These are phyloP conservation scores for Keithomyces neogunnii DNA, from an alignment of 2,329 filamentous ascomycete genomes.

Conservation along the genomic window DNA sequence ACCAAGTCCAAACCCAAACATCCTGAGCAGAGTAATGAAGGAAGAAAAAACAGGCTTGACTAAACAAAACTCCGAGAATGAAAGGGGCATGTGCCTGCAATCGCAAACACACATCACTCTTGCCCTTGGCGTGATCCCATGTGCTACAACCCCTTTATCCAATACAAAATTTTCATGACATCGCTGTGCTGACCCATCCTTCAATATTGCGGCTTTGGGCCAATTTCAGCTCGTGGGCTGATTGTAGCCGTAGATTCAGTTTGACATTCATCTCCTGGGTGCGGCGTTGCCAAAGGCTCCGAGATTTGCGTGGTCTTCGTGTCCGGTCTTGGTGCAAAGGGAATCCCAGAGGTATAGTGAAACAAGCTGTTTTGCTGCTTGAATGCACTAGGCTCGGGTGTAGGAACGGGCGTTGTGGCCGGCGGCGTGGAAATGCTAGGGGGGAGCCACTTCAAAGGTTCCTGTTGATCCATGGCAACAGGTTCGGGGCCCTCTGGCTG, in stretches of 20 bases:
- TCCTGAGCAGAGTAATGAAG: not conserved
- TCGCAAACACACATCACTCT: not conserved
- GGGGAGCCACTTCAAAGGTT: conserved; percentile 42
- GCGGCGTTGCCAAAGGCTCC: not conserved
- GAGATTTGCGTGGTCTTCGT: not conserved
- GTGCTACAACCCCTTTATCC: not conserved
- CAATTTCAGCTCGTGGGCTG: not conserved
- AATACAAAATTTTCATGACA: not conserved
- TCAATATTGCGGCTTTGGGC: not conserved
- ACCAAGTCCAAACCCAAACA: conserved; percentile 8
- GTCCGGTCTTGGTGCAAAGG: conserved; percentile 31
- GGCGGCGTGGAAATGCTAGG: conserved; percentile 34
- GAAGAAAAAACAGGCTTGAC: not conserved
- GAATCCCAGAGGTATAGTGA: conserved; percentile 36
- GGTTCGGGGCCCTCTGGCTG: conserved; percentile 45
- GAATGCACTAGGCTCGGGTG: conserved; percentile 21
- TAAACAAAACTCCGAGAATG: not conserved
- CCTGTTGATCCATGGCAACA: conserved; percentile 24
- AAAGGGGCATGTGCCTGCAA: not conserved
- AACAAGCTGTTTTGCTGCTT: conserved; percentile 27
- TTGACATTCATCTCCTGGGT: not conserved
- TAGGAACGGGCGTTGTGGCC: conserved; percentile 21
- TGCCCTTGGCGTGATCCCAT: not conserved
- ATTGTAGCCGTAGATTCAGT: not conserved
- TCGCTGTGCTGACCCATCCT: not conserved